phyloP scores from a whole-genome alignment of 805 yeast species.

The Nakazawaea sp. region DNA sequence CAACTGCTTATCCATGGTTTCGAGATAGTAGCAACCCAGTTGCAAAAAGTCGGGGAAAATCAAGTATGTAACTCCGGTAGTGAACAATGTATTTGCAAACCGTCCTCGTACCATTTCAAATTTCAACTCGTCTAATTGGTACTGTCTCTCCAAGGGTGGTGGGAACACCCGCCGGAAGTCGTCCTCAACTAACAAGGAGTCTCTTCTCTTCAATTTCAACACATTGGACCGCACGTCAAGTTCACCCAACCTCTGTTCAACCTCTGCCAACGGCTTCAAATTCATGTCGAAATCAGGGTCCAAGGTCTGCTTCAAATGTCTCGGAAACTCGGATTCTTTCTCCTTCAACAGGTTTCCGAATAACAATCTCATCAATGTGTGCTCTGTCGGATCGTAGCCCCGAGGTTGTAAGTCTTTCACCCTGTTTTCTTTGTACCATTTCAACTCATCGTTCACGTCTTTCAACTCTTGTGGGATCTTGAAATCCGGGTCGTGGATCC shows the following conservation, averaged over 20 bases:
- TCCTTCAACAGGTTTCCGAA: slow-evolving; percentile 17
- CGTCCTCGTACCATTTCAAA: slow-evolving; percentile 44
- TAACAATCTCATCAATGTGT: slow-evolving; percentile 4
- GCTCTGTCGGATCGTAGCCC: slow-evolving; percentile 2
- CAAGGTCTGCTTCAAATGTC: neutral
- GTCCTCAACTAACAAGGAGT: slow-evolving; percentile 27
- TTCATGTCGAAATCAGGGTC: slow-evolving; percentile 1
- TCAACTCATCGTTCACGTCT: neutral
- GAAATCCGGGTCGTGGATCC: slow-evolving; percentile 2
- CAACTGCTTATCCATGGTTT: slow-evolving; percentile 38
- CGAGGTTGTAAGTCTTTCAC: neutral
- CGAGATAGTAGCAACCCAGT: slow-evolving; percentile 47
- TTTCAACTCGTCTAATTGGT: slow-evolving; percentile 19
- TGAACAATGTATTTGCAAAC: slow-evolving; percentile 34
- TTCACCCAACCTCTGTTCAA: slow-evolving; percentile 6
- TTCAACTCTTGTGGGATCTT: slow-evolving; percentile 4
- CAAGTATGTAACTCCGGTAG: slow-evolving; percentile 45
- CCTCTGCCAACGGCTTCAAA: neutral
- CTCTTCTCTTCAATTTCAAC: slow-evolving; percentile 29
- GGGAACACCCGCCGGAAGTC: slow-evolving; percentile 37
- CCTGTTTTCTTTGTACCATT: neutral
- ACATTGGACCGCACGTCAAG: slow-evolving; percentile 22
- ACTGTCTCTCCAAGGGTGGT: slow-evolving; percentile 23
- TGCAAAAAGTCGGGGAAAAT: slow-evolving; percentile 38
- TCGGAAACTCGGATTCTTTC: slow-evolving; percentile 15